These are phyloP conservation scores for Hortiboletus flavorubellus DNA, from an alignment of 768 basidiomycete genomes.

Conservation along the genomic window DNA sequence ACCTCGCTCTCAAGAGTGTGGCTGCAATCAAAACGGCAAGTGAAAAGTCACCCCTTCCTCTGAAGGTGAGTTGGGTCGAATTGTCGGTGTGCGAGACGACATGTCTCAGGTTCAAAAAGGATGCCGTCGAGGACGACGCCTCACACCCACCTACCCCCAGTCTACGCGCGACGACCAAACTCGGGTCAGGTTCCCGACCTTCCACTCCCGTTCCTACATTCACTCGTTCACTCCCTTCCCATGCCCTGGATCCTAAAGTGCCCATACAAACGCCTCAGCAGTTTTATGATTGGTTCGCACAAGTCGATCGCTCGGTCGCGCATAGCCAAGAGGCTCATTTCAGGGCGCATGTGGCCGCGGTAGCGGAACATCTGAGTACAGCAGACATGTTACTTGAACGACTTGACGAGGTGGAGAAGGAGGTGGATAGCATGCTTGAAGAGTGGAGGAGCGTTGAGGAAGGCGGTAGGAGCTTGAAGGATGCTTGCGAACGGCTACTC, in stretches of 20 bases:
- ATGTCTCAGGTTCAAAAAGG: constrained; percentile 39
- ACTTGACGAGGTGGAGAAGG: constrained; percentile 68
- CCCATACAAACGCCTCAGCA: constrained; percentile 91
- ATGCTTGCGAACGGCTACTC: constrained; percentile 84
- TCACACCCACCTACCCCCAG: constrained; percentile 34
- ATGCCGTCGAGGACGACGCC: constrained; percentile 37
- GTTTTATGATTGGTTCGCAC: constrained; percentile 94
- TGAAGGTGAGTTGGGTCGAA: constrained; percentile 53
- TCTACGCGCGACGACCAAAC: constrained; percentile 38
- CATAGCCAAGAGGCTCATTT: constrained; percentile 95
- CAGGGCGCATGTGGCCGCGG: constrained; percentile 73
- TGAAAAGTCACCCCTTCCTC: constrained; percentile 61
- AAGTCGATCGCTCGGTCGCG: constrained; percentile 85
- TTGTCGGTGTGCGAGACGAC: constrained; percentile 4
- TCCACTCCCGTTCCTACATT: constrained; percentile 36
- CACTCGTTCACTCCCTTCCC: constrained; percentile 29
- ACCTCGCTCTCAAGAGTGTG: constrained; percentile 66
- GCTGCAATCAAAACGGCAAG: constrained; percentile 57
- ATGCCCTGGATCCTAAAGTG: constrained; percentile 68
- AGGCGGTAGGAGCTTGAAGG: constrained; percentile 85
- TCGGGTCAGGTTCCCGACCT: constrained; percentile 42
- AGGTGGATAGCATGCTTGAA: constrained; percentile 78
- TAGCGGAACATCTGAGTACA: constrained; percentile 71
- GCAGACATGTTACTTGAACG: constrained; percentile 73
- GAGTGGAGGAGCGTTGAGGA: constrained; percentile 89